Evolutionary conservation across 1,139 yeast species (phyloP).

Genomic region (Zygosaccharomyces pseudobailii): DNA sequence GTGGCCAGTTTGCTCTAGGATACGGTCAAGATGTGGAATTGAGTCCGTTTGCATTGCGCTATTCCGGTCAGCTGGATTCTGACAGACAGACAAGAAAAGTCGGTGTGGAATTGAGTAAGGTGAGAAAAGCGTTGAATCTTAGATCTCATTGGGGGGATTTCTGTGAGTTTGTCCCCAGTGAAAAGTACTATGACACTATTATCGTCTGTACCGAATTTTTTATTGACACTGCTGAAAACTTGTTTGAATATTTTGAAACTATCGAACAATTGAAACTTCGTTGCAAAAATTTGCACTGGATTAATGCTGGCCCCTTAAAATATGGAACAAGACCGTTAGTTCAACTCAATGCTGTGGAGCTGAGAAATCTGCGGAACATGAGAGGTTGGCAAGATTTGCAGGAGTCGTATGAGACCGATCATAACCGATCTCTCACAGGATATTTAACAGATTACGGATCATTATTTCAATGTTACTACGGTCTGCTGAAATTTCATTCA

Average conservation of each 20-base stretch:
- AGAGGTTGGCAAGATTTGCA: conserved; percentile 61
- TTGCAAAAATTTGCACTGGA: conserved; percentile 56
- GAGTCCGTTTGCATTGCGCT: conserved; percentile 66
- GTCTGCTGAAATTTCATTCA: conserved; percentile 46
- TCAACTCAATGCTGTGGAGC: conserved; percentile 65
- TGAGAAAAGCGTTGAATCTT: conserved; percentile 44
- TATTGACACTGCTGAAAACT: conserved; percentile 82
- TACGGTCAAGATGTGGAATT: conserved; percentile 30
- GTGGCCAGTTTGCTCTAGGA: conserved; percentile 52
- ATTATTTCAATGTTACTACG: conserved; percentile 75
- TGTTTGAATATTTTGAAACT: conserved; percentile 64
- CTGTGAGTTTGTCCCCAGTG: conserved; percentile 42
- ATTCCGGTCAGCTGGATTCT: conserved; percentile 57
- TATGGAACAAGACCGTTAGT: conserved; percentile 84
- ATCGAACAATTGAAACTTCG: conserved; percentile 48
- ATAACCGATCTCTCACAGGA: conserved; percentile 37
- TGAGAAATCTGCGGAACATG: conserved; percentile 43
- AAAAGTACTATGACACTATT: conserved; percentile 40
- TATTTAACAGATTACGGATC: conserved; percentile 62
- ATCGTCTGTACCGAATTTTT: conserved; percentile 70
- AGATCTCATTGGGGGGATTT: conserved; percentile 62
- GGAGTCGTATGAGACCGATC: conserved; percentile 31
- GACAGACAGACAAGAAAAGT: conserved; percentile 52
- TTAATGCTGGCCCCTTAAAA: conserved; percentile 81
- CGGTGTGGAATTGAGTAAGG: conserved; percentile 34